Base-by-base conservation (phyloP, 768 basidiomycete genomes). In the Calocera viscosa region DNA sequence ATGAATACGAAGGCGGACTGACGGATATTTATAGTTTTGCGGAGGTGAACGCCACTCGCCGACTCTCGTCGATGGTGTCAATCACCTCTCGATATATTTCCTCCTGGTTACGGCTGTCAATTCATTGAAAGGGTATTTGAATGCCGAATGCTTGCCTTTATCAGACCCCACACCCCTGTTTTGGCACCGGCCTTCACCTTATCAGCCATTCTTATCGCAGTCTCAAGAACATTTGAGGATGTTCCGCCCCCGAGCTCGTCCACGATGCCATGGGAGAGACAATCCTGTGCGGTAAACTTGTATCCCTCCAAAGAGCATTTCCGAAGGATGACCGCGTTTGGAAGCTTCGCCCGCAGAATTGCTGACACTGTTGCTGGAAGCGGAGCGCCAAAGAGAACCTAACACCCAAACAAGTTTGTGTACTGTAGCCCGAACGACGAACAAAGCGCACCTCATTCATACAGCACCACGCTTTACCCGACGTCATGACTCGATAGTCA, bases 401-500 rank as follows among this genome's bases (percentile, higher is more conserved):
- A n/a, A 26, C 24, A 49, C 10, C 10, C n/a, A n/a, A n/a, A n/a
- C n/a, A n/a, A n/a, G n/a, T n/a, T n/a, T n/a, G n/a, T n/a, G n/a
- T n/a, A n/a, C n/a, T n/a, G n/a, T n/a, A n/a, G n/a, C n/a, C n/a
- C 14, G 24, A 30, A 28, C 5, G 26, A 32, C 22, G 26, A 28
- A 12, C 8, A 5, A 60, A 60, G 10, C 53, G 5, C 14, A 90
- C 88, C 79, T 95, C 94, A 72, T 95, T 97, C 93, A 96, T 95
- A 74, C 87, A 90, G 65, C 90, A 76, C 88, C 91, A 94, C 0
- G 88, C 87, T 32, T 60, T 60, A 16, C 87, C 91, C 70, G 90
- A 87, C 14, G 85, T 90, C 87, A 94, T 93, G 66, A 95, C 82
- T 41, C 93, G 84, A 76, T 90, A 94, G 75, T 96, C 93, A 74